phyloP scores from a whole-genome alignment of 1,284 basidiomycete species.

The Butyriboletus appendiculatus region DNA sequence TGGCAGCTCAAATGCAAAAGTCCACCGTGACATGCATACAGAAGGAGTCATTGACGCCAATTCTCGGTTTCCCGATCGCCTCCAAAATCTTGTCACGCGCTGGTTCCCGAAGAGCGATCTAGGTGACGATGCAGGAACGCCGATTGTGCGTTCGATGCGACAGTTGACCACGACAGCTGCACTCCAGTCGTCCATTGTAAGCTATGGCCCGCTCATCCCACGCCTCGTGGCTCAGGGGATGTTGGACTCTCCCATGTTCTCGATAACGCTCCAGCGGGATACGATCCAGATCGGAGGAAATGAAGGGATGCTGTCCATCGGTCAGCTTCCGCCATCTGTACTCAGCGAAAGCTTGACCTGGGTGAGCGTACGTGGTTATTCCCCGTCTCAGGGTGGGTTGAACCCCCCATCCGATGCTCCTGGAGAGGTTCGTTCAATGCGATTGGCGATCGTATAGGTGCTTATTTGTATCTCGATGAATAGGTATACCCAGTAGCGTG shows the following conservation, averaged over 20 bases:
- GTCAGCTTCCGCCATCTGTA: conserved; percentile 48
- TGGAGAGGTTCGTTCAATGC: conserved; percentile 43
- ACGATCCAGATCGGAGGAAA: conserved; percentile 52
- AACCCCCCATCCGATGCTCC: conserved; percentile 44
- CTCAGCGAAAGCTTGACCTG: conserved; percentile 47
- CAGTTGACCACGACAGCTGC: conserved; percentile 9
- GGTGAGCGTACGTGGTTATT: conserved; percentile 50
- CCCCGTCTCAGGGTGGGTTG: conserved; percentile 43
- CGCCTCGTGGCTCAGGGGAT: conserved; percentile 38
- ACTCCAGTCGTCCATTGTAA: conserved; percentile 26
- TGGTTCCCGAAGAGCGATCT: conserved; percentile 19
- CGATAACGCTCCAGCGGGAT: conserved; percentile 51
- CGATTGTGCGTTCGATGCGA: conserved; percentile 8
- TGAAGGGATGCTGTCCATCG: conserved; percentile 50
- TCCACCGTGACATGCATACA: neutral
- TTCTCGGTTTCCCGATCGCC: conserved; percentile 6
- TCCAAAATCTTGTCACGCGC: conserved; percentile 15
- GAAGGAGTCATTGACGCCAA: neutral
- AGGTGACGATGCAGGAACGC: neutral
- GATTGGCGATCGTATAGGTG: neutral
- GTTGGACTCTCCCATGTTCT: conserved; percentile 42
- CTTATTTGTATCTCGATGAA: conserved; percentile 10
- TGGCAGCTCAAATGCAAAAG: neutral
- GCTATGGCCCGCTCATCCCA: conserved; percentile 39
- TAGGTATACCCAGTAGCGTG: conserved; percentile 38